Evolutionary conservation across 495 filamentous ascomycete species (phyloP).

Genomic region (Neurospora pannonica): DNA sequence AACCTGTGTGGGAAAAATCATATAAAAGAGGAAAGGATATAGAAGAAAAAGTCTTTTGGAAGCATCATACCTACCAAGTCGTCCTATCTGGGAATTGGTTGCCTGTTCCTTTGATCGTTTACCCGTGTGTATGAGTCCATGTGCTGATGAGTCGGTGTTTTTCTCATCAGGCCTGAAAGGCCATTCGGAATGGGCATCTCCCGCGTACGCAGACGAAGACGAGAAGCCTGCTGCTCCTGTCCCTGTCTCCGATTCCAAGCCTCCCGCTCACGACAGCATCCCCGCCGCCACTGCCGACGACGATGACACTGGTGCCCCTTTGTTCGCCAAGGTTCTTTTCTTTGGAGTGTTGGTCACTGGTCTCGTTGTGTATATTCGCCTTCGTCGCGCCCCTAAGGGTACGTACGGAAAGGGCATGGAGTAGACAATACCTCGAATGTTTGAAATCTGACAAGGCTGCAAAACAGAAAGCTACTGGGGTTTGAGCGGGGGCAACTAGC

Average conservation of each 20-base stretch:
- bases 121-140: conserved; percentile 1
- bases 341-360: conserved; percentile 29
- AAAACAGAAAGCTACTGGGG: background rate
- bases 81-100: conserved; percentile 7
- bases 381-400: conserved; percentile 1
- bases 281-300: background rate
- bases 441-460: background rate
- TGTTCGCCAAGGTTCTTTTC: conserved; percentile 28
- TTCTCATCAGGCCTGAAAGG: conserved; percentile 8
- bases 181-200: conserved; percentile 3
- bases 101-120: background rate
- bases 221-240: background rate
- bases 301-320: conserved; percentile 18
- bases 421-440: background rate
- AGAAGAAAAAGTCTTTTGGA: background rate
- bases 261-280: background rate
- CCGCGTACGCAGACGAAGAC: background rate
- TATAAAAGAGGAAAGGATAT: conserved; percentile 5
- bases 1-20: background rate
- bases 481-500: background rate
- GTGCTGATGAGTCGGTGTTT: conserved; percentile 2
- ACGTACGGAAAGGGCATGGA: background rate
- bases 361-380: conserved; percentile 25
- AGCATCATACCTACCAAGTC: background rate
- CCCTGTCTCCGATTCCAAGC: background rate